Base-by-base conservation (phyloP, 495 filamentous ascomycete species). In the Xylaria curta region DNA sequence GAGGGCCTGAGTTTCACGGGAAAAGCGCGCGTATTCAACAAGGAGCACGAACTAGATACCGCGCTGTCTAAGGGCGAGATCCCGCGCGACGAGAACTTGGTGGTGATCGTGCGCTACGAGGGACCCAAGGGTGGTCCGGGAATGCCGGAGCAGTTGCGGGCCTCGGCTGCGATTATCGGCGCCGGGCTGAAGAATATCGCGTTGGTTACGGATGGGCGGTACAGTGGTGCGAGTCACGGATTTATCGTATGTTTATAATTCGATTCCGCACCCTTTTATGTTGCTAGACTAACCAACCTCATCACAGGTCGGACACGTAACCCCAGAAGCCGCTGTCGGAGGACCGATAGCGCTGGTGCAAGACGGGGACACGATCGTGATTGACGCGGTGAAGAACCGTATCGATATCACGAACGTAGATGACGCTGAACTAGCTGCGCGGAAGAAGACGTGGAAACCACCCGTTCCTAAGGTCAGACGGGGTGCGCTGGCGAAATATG, bases 91-190 rank as follows among this genome's bases (percentile, higher is more conserved):
- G 82, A 82, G 54, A 97, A 97, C 76, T 86, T 97, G n/a, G 96
- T 98, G 13, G 84, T 97, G 51, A 89, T 98, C 24, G 95, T 99
- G 46, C 91, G 96, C 44, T 98, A 97, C 78, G 96, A 99, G 80
- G 96, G 96, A 0, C 96, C 96, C 7, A 94, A 93, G 79, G 96
- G 96, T 76, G 96, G 95, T 0, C 96, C 96, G 8, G 96, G 96
- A 19, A 99, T 99, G 96, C 96, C 96, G n/a, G 96, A 99, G 81
- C 94, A 97, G 83, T 87, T 97, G 42, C 94, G 92, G 77, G 92
- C 96, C 10, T 92, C 88, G 72, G 95, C 94, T 1, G 93, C 93
- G 8, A 90, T 99, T 40, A 97, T 97, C 93, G 96, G 96, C 31
- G 96, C 96, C 10, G 92, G 91, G 28, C 82, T 99, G 59, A 92